phyloP scores from a whole-genome alignment of 2,329 filamentous ascomycete genomes.

The Epichloe bromicola region DNA sequence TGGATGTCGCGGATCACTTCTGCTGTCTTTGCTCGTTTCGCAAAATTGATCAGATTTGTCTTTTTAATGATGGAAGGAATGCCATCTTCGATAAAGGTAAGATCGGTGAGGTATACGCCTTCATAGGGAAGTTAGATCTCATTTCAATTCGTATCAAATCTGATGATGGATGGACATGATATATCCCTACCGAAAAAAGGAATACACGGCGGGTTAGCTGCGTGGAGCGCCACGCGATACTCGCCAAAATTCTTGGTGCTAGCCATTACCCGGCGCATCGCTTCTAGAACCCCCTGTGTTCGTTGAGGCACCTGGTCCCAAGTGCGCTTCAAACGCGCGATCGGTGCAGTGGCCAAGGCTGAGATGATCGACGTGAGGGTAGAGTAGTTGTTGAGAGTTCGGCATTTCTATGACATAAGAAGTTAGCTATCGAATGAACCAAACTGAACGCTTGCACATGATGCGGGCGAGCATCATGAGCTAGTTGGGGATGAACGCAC shows the following conservation, averaged over 20 bases:
- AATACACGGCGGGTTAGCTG: constrained; percentile 90
- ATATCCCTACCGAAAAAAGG: constrained; percentile 81
- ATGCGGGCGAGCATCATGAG: background rate
- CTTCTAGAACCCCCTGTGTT: constrained; percentile 67
- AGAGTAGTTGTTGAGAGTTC: constrained; percentile 87
- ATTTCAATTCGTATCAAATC: background rate
- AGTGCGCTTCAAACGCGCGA: constrained; percentile 82
- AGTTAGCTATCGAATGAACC: constrained; percentile 7
- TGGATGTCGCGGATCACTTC: constrained; percentile 98
- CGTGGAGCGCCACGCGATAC: constrained; percentile 85
- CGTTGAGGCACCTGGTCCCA: constrained; percentile 89
- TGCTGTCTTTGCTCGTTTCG: constrained; percentile 93
- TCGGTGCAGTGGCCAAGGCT: constrained; percentile 84
- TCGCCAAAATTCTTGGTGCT: constrained; percentile 98
- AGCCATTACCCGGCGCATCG: constrained; percentile 88
- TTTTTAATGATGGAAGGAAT: constrained; percentile 95
- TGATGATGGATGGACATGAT: background rate
- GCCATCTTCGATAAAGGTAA: constrained; percentile 97
- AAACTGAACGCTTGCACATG: background rate
- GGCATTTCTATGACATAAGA: constrained; percentile 60
- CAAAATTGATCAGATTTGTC: constrained; percentile 94
- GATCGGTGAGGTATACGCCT: constrained; percentile 88
- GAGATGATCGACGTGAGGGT: constrained; percentile 97
- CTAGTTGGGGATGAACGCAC: constrained; percentile 39
- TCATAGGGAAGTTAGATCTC: background rate